Base-by-base conservation (phyloP, 768 basidiomycete genomes). In the Boletellus ananas region DNA sequence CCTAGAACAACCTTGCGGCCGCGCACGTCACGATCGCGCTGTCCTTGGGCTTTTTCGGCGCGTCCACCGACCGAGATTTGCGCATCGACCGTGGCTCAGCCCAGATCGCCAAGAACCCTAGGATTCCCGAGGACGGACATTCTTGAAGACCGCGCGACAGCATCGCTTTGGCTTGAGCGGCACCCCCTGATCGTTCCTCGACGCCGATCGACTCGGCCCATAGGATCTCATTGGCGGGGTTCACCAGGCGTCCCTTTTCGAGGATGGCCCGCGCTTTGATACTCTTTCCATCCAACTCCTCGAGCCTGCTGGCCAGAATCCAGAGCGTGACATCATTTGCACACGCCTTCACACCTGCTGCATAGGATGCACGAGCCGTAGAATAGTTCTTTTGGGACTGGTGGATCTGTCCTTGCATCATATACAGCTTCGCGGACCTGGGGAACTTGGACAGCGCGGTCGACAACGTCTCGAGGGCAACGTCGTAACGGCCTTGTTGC, bases 51-150 rank as follows among this genome's bases (percentile, higher is more conserved):
- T 95, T 94, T 66, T 92, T 91, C 64, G 98, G 75, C 9, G 96
- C 96, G 64, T 99, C 96, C 17, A 92, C 89, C 8, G 86, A 85
- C 36, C 88, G 81, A 2, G 87, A 80, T 72, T 98, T 97, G 38
- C 96, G 80, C 48, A 81, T 82, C 25, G 93, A 90, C 11, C 94
- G 86, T 1, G 90, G 80, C 63, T 98, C 95, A 17, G 84, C 77
- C 90, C 92, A 94, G 45, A 98, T 90, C 3, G 90, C 80, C 79
- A 95, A 81, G 3, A 90, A 85, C 91, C 94, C 96, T 0, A 99
- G 73, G 13, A 91, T 60, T 1, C 94, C 96, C 1, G 94, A 96
- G 0, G 83, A 71, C 0, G 95, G 90, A 57, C 93, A 94, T 53
- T 95, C 94, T 72, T 98, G 96, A 46, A 97, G 72, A 17, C 84